Conservation (phyloP, 495 filamentous ascomycete genomes). For the Pyrenula aspistea region DNA sequence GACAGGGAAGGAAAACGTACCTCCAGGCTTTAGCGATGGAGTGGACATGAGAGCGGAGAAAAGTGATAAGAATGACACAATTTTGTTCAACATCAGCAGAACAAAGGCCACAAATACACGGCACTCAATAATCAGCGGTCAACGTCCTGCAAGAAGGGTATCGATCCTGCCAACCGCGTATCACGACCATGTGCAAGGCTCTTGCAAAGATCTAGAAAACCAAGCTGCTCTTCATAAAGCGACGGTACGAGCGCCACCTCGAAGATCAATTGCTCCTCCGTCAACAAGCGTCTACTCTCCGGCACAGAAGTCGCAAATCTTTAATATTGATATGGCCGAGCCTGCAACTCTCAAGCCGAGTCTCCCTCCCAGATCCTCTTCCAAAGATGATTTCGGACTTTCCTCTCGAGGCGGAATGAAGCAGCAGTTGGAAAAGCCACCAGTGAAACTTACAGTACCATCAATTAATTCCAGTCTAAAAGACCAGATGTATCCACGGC, state of each 20-base stretch:
- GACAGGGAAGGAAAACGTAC: conserved; percentile 35
- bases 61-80: background rate
- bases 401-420: background rate
- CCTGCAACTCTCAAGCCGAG: background rate
- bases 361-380: background rate
- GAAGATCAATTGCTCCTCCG: background rate
- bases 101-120: background rate
- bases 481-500: conserved; percentile 33
- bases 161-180: background rate
- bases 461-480: conserved; percentile 11
- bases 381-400: background rate
- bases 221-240: background rate
- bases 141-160: background rate
- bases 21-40: conserved; percentile 17
- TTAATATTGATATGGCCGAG: background rate
- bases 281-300: background rate
- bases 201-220: background rate
- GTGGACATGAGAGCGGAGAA: conserved; percentile 3
- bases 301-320: background rate
- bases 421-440: background rate
- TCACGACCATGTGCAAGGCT: background rate
- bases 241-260: background rate
- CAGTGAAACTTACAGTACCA: conserved; percentile 4
- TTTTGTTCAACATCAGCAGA: background rate
- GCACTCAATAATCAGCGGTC: background rate